Conservation (phyloP, 208 protist species). For the Endotrypanum monterogeii region DNA sequence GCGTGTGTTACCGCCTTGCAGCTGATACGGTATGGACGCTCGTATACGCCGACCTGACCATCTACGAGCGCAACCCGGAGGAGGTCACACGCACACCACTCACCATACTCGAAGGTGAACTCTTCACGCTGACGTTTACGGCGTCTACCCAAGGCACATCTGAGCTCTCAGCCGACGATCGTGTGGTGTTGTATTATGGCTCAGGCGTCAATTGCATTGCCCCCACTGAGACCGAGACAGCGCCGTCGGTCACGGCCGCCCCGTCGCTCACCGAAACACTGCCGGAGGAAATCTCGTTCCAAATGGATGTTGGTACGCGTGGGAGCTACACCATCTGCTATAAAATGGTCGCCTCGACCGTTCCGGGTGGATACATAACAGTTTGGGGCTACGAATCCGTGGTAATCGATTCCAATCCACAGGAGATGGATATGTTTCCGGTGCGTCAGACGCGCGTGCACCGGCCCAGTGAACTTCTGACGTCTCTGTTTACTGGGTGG, state of each 20-base stretch:
- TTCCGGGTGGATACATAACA: conserved; percentile 35
- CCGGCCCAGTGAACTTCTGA: conserved; percentile 50
- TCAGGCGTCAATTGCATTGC: conserved; percentile 48
- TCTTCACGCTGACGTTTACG: conserved; percentile 86
- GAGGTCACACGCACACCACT: conserved; percentile 54
- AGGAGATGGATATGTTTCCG: conserved; percentile 43
- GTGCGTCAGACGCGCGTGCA: conserved; percentile 4
- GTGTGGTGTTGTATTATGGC: conserved; percentile 67
- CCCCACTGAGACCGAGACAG: conserved; percentile 26
- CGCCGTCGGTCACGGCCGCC: conserved; percentile 42
- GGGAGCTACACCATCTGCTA: conserved; percentile 82
- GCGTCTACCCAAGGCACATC: conserved; percentile 18
- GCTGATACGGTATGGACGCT: conserved; percentile 86
- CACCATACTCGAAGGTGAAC: conserved; percentile 67
- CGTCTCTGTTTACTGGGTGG: conserved; percentile 75
- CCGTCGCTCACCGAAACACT: conserved; percentile 70
- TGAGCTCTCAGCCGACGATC: conserved; percentile 42
- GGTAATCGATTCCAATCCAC: conserved; percentile 59
- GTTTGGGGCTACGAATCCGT: conserved; percentile 83
- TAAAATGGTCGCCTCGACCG: conserved; percentile 32
- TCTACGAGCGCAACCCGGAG: conserved; percentile 59
- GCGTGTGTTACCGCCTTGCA: conserved; percentile 84
- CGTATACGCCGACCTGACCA: conserved; percentile 77
- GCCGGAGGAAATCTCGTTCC: conserved; percentile 60
- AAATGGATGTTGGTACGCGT: conserved; percentile 64